A percentile compares a stretch with the other conserved stretches of the same genome.
phyloP scores from a whole-genome alignment of 495 filamentous ascomycete genomes.

The Penicillium daleae region DNA sequence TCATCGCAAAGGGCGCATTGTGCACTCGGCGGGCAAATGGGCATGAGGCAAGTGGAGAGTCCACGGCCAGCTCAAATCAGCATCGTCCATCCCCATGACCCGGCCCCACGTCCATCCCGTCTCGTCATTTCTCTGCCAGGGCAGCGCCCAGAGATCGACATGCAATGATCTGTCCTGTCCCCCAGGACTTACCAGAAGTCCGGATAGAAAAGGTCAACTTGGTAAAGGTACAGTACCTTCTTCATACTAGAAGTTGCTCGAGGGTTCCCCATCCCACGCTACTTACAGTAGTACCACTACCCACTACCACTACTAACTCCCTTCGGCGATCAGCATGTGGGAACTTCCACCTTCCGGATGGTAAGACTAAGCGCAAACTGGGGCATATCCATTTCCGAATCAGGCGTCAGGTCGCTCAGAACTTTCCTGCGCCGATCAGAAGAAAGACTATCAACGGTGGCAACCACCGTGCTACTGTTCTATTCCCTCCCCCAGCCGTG shows the following conservation, averaged over 20 bases:
- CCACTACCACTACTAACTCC: too few species aligned
- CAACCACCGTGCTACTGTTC: conserved; percentile 25
- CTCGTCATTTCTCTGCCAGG: conserved; percentile 28
- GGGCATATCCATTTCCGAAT: conserved; percentile 26
- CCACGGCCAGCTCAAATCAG: conserved; percentile 6
- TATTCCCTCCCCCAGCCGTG: too few species aligned
- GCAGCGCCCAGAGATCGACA: conserved; percentile 12
- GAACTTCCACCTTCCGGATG: background rate
- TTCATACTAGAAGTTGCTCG: too few species aligned
- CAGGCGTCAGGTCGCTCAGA: conserved; percentile 19
- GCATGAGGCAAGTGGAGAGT: background rate
- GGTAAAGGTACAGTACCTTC: too few species aligned
- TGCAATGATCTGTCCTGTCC: conserved; percentile 11
- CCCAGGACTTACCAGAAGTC: background rate
- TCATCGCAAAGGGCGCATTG: conserved; percentile 17
- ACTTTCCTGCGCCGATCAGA: conserved; percentile 26
- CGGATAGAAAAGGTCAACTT: too few species aligned
- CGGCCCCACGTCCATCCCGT: conserved; percentile 26
- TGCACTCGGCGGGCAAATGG: conserved; percentile 18
- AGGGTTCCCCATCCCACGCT: too few species aligned
- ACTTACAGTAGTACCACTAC: too few species aligned
- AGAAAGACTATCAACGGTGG: conserved; percentile 31
- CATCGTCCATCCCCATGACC: background rate
- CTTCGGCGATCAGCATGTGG: conserved; percentile 22
- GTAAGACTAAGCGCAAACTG: background rate